These are phyloP conservation scores for Termitomyces sp. DNA, from an alignment of 768 basidiomycete species.

Conservation along the genomic window DNA sequence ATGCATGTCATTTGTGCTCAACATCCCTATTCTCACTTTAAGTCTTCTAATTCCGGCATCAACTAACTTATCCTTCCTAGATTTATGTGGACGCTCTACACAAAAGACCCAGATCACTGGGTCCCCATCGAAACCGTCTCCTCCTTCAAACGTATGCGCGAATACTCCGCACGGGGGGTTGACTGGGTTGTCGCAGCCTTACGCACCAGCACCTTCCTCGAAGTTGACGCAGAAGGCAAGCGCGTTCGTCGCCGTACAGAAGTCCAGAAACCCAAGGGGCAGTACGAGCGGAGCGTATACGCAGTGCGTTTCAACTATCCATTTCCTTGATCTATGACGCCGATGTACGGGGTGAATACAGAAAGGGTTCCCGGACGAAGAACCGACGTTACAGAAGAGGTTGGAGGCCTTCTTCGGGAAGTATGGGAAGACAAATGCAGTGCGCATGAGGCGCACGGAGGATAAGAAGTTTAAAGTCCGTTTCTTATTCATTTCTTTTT, in stretches of 20 bases:
- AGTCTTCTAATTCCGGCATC: background rate
- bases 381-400: conserved; percentile 59
- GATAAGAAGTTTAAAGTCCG: conserved; percentile 85
- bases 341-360: conserved; percentile 25
- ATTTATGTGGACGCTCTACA: conserved; percentile 94
- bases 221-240: conserved; percentile 68
- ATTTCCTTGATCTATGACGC: background rate
- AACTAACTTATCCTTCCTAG: conserved; percentile 31
- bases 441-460: conserved; percentile 85
- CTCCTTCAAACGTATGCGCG: conserved; percentile 95
- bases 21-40: background rate
- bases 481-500: background rate
- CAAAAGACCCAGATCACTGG: conserved; percentile 83
- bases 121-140: conserved; percentile 82
- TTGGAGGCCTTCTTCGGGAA: conserved; percentile 79
- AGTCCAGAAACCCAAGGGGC: conserved; percentile 72
- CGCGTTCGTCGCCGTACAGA: conserved; percentile 76
- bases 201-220: conserved; percentile 50
- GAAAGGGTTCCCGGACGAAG: conserved; percentile 86
- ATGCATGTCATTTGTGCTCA: background rate
- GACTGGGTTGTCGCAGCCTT: conserved; percentile 75
- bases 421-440: conserved; percentile 76
- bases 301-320: conserved; percentile 55
- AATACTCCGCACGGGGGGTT: conserved; percentile 55
- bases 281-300: conserved; percentile 84